Base-by-base conservation (phyloP, 2,329 filamentous ascomycete species). In the Arthrobotrys megalospora region DNA sequence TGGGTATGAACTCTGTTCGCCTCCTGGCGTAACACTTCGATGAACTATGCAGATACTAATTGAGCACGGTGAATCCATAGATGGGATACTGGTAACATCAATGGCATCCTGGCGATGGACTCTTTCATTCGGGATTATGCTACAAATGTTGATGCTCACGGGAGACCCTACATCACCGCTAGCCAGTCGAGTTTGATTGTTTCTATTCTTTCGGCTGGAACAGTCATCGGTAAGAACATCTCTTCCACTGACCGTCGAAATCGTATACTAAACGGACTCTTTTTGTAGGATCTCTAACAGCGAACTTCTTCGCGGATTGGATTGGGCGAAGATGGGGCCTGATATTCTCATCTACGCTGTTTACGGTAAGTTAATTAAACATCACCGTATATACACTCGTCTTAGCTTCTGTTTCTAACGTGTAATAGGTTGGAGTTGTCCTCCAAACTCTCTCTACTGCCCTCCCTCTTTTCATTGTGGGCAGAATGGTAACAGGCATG, bases 201-300 rank as follows among this genome's bases (percentile, higher is more conserved):
- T 41, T 93, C 91, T 6, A 93, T 93, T 80, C 87, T 94, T 16
- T 93, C 91, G 0, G 90, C 90, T 34, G 92, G 92, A 72, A 93
- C 92, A 36, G 94, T 94, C 85, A 91, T 93, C 80, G 92, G 92
- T 47, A 89, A 91, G 12, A 87, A 94, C 19, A 84, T 83, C 8
- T 11, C 24, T 90, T 66, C 81, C 93, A 47, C 90, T 89, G 93
- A 81, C 85, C 83, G 69, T 87, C 93, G 47, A 91, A 91, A 79
- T 38, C 90, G 87, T 45, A 87, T 93, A 77, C 89, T 93, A 73
- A 82, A 19, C 7, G 6, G 21, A 86, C 24, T 88, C 90, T 0
- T 89, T 87, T 69, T 85, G 85, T 80, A 87, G 93, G 76, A 93
- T 93, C 85, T 87, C 86, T 91, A 19, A 90, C 90, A 5, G 92